phyloP scores from a whole-genome alignment of 768 basidiomycete genomes.

The Rhizopogon rudus region DNA sequence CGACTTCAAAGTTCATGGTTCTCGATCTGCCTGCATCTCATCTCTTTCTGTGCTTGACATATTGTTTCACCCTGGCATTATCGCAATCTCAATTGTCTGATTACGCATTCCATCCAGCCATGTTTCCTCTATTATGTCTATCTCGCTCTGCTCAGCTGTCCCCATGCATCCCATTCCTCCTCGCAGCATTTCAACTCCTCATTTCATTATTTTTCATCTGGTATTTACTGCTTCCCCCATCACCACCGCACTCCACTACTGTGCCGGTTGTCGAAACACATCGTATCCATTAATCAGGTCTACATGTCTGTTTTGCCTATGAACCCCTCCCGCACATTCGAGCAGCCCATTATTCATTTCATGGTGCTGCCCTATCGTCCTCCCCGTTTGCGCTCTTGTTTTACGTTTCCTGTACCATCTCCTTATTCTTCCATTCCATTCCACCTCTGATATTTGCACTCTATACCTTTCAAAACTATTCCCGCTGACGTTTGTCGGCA shows the following conservation, averaged over 20 bases:
- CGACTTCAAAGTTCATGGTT: neutral
- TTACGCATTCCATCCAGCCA: slow-evolving; percentile 29
- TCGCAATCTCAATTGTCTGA: slow-evolving; percentile 34
- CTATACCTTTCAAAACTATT: slow-evolving; percentile 25
- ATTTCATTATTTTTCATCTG: slow-evolving; percentile 18
- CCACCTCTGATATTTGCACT: slow-evolving; percentile 20
- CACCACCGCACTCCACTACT: neutral
- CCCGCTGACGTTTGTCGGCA: slow-evolving; percentile 19
- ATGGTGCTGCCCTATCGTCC: slow-evolving; percentile 21
- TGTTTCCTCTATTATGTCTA: slow-evolving; percentile 28
- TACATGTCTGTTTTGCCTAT: slow-evolving; percentile 32
- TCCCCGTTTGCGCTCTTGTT: slow-evolving; percentile 5
- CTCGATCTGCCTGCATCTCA: slow-evolving; percentile 15
- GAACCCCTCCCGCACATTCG: slow-evolving; percentile 9
- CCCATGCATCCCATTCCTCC: slow-evolving; percentile 7
- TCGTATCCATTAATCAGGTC: slow-evolving; percentile 28
- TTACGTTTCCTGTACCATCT: slow-evolving; percentile 19
- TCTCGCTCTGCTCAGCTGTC: slow-evolving; percentile 32
- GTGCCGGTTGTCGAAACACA: slow-evolving; percentile 21
- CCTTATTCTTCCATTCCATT: slow-evolving; percentile 11
- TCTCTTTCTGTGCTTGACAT: slow-evolving; percentile 29
- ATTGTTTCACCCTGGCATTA: slow-evolving; percentile 30
- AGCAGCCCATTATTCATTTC: slow-evolving; percentile 16
- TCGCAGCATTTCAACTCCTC: slow-evolving; percentile 20
- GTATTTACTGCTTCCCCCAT: neutral